Evolutionary conservation across 495 filamentous ascomycete species (phyloP), one percentile per base, ranked within the genome.

Genomic region (Daldinia concentrica): DNA sequence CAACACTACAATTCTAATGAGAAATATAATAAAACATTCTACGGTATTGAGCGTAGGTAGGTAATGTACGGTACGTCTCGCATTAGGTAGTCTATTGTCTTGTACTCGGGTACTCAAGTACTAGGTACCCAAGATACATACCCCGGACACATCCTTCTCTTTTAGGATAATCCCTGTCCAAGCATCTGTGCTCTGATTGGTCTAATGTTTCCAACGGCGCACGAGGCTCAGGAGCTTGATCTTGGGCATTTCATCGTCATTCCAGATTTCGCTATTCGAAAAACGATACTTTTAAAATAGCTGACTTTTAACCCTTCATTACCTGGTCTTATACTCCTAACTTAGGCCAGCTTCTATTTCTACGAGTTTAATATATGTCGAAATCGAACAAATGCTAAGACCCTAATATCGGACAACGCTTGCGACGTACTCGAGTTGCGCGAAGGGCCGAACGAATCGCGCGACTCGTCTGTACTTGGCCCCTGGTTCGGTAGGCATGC

Each of bases 161-260:
- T 68, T 68, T 30, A 14, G 70, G 70, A 58, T 61, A 22, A 73
- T 36, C 70, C 65, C 61, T 73, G 70, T 34, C 45, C 17, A 37
- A 4, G 7, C n/a, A 7, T 9, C 1, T 19, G 9, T 3, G 12
- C 0, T 22, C 15, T 73, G 43, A 73, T 73, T 73, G 71, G 71
- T 17, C 22, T 12, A 27, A 43, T 39, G 8, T 51, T 36, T 60
- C 14, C 30, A 58, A 32, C 61, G 57, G 66, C 62, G 71, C 71
- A 73, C 71, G 66, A 73, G 70, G 71, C 71, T 73, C 71, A 73
- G 65, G 71, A 73, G 71, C 71, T 73, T 39, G 66, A 68, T 51
- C 61, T 73, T 66, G 50, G 65, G 71, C 66, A 66, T 68, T 51
- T 41, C 62, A 68, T 73, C 71, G 62, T 63, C 62, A 73, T 69